A percentile compares a stretch with the other conserved stretches of the same genome.
These are phyloP conservation scores for Dryas alaskensis DNA, from an alignment of 306 rosid genomes.

Conservation along the genomic window DNA sequence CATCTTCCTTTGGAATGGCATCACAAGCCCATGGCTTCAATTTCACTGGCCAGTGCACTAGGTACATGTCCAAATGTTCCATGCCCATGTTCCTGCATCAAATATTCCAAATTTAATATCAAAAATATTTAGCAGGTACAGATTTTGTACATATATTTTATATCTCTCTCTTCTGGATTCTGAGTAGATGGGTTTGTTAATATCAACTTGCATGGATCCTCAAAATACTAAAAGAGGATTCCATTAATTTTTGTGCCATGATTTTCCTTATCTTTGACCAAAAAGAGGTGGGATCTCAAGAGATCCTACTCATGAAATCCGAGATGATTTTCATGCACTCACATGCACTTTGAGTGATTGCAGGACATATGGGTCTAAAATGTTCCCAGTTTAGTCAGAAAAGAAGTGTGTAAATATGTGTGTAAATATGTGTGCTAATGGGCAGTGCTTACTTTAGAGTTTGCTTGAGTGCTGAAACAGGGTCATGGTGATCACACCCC, in stretches of 20 bases:
- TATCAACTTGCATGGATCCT: background rate
- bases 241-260: constrained; percentile 3
- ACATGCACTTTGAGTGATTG: constrained; percentile 19
- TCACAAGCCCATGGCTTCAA: constrained; percentile 76
- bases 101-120: background rate
- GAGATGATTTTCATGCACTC: constrained; percentile 11
- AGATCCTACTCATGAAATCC: constrained; percentile 17
- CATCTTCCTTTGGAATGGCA: constrained; percentile 72
- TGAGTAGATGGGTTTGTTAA: background rate
- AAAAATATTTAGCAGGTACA: background rate
- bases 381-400: background rate
- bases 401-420: background rate
- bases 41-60: constrained; percentile 93
- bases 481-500: constrained; percentile 93
- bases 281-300: constrained; percentile 20
- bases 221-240: background rate
- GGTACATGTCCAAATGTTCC: constrained; percentile 84
- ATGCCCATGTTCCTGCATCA: constrained; percentile 54
- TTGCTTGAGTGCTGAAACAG: constrained; percentile 68
- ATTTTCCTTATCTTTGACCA: constrained; percentile 4
- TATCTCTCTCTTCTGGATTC: too few relatives aligned
- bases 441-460: constrained; percentile 51
- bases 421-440: too few relatives aligned
- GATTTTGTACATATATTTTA: too few relatives aligned
- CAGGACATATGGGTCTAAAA: background rate